Evolutionary conservation across 352 stramenopile species (phyloP), one percentile per base, ranked within the genome.

Genomic region (Phytophthora nicotianae): DNA sequence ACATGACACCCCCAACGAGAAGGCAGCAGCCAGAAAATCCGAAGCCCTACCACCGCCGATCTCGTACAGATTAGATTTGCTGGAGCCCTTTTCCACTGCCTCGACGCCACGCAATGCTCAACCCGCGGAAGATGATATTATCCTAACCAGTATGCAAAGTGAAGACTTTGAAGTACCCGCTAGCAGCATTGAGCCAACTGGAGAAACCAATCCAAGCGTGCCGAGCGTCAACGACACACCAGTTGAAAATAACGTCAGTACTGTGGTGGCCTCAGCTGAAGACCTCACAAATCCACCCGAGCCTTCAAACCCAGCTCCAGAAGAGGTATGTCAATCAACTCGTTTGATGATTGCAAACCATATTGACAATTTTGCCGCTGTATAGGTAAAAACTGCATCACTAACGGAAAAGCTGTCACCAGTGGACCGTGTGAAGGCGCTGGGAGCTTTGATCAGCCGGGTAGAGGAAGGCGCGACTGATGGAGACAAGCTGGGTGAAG

Each of bases 391-490:
- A 10, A 21, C 16, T n/a, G 24, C n/a, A 46, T 62, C 57, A 24
- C 42, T 69, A 16, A 75, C 74, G 8, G 67, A 83, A 40, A 76
- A 75, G 14, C 41, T 89, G 8, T 82, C 80, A 0, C 74, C 77
- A 58, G 56, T 73, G 0, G 79, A 91, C 42, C 70, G 79, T 49
- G 50, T 80, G 19, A 91, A 89, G 59, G 82, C 74, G 10, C 55
- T 93, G 1, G 72, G 54, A 24, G 73, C 72, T 32, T 62, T 93
- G 17, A 79, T 88, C 19, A 58, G 60, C 20, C 81, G 83, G 3
- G 75, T 90, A 8, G 85, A 93, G 74, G 79, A 85, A 60, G 79
- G 81, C 14, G 70, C 74, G 5, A 68, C 46, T 5, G 82, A 90
- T 41, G 83, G 83, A 26, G 83, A 93, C 23, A 75, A 68, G 4